Evolutionary conservation across 306 rosid species (phyloP).

Genomic region (Vigna nakashimae): DNA sequence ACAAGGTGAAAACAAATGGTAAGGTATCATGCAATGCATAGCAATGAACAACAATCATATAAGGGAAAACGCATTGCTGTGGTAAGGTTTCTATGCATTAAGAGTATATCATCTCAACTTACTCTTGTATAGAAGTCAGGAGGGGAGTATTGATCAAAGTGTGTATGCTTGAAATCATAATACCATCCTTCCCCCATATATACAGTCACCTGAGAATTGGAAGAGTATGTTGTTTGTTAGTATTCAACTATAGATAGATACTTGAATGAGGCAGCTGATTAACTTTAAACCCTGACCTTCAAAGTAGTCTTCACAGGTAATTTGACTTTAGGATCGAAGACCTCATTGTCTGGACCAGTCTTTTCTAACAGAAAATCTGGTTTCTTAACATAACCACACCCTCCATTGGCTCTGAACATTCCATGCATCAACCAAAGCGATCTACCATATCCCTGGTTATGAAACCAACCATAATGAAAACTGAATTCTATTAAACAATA

Average conservation of each 20-base stretch:
- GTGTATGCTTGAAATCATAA: constrained; percentile 78
- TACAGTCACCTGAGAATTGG: constrained; percentile 73
- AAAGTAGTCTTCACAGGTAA: constrained; percentile 73
- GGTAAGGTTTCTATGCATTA: background rate
- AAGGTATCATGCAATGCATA: constrained; percentile 10
- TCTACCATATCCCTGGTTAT: constrained; percentile 88
- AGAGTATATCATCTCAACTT: constrained; percentile 42
- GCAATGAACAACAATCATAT: background rate
- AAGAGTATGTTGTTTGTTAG: constrained; percentile 39
- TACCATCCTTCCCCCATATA: constrained; percentile 99
- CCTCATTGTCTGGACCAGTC: constrained; percentile 59
- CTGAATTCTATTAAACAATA: constrained; percentile 2
- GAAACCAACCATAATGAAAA: constrained; percentile 40
- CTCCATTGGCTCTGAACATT: constrained; percentile 94
- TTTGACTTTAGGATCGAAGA: constrained; percentile 72
- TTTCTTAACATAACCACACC: constrained; percentile 94
- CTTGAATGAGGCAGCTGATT: constrained; percentile 10
- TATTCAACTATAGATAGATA: constrained; percentile 14
- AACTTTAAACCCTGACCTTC: constrained; percentile 60
- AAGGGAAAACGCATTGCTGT: constrained; percentile 11
- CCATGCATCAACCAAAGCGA: constrained; percentile 99
- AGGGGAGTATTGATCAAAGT: constrained; percentile 92
- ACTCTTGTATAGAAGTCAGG: constrained; percentile 98
- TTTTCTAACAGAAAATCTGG: constrained; percentile 79
- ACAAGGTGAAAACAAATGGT: background rate